phyloP scores from a whole-genome alignment of 2,329 filamentous ascomycete species.

The Pestalotiopsis sp. region DNA sequence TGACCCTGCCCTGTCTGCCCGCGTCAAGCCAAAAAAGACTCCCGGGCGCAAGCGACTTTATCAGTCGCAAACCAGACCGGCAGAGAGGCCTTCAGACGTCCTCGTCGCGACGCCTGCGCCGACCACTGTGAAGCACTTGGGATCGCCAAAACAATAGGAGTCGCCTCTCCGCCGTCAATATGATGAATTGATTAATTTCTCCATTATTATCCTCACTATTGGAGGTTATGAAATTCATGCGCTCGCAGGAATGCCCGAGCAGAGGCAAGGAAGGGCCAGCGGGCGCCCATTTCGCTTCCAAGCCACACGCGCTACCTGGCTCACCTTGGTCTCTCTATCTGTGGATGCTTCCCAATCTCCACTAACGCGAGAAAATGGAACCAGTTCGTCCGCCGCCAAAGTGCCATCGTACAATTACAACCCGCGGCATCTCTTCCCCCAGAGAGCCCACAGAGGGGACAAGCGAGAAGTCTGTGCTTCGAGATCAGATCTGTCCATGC shows the following conservation, averaged over 20 bases:
- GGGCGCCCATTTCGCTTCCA: background rate
- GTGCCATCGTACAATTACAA: background rate
- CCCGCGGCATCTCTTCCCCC: background rate
- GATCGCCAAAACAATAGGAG: conserved; percentile 2
- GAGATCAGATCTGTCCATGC: conserved; percentile 6
- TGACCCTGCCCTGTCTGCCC: background rate
- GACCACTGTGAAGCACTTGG: background rate
- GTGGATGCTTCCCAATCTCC: background rate
- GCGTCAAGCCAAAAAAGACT: background rate
- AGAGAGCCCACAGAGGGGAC: background rate
- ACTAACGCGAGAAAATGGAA: background rate
- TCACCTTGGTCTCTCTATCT: background rate
- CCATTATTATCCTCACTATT: conserved; percentile 4
- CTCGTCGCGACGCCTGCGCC: background rate
- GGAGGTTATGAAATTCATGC: conserved; percentile 12
- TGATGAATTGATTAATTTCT: conserved; percentile 9
- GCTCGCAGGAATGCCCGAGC: background rate
- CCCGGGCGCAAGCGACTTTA: background rate
- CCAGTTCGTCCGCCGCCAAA: background rate
- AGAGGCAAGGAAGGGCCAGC: background rate
- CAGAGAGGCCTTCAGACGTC: background rate
- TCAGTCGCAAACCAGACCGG: background rate
- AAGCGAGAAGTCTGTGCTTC: conserved; percentile 6
- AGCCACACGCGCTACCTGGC: background rate
- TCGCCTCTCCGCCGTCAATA: conserved; percentile 1